Base-by-base conservation (phyloP, 2,329 filamentous ascomycete genomes). In the Phyllosticta citrichinensis region DNA sequence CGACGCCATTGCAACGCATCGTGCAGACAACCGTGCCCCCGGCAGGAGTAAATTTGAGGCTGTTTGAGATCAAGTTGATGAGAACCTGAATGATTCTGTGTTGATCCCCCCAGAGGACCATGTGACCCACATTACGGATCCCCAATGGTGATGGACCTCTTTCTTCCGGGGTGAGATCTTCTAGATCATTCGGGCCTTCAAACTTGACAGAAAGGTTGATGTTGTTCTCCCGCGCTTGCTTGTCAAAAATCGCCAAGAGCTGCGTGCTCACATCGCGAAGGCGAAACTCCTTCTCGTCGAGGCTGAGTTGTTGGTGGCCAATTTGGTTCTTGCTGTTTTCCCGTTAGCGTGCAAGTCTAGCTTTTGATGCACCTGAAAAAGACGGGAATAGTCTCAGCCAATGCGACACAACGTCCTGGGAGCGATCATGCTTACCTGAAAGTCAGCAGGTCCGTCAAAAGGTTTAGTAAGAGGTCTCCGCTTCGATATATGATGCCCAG, bases 31-130 rank as follows among this genome's bases (percentile, higher is more conserved):
- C 89, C 30, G 80, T 86, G 8, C 91, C 91, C 1, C 86, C 86
- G 6, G 83, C 73, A 0, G 90, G 88, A 0, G 92, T 96, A 69
- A 97, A 96, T 71, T 97, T 97, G 52, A 96, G 77, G 71, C 88
- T 90, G 75, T 97, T 97, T 73, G 88, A 92, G 55, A 96, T 90
- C 33, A 97, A 79, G 69, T 96, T 96, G 77, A 95, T 96, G 55
- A 96, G 83, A n/a, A 96, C 88, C 71, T 96, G 92, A 25, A 96
- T 76, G 50, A 96, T 94, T 53, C 92, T 82, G 69, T 96, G 91
- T 66, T 94, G 88, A 67, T 97, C 92, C n/a, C 92, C 92, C 85
- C 89, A 94, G 1, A 97, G 77, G 57, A 88, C 86, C 86, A 95
- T 92, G 65, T 96, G 90, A 69, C 88, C 89, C 24, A 96, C 73